These are phyloP conservation scores for Carex arenaria DNA, from an alignment of 202 grass and related monocot genomes.

Conservation along the genomic window DNA sequence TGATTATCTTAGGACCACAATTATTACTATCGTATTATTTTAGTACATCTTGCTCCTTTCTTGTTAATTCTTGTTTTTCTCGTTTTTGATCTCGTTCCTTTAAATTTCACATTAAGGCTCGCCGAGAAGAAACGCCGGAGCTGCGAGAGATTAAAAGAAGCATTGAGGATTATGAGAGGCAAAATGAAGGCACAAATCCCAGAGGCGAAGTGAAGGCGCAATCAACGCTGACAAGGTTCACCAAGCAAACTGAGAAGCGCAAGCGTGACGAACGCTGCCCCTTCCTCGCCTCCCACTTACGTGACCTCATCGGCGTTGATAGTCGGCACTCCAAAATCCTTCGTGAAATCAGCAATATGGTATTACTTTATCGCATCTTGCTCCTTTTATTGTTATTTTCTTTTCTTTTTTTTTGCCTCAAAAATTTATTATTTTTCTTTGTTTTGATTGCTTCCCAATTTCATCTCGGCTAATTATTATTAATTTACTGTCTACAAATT, in stretches of 20 bases:
- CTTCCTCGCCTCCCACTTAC: slow-evolving; percentile 73
- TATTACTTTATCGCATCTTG: not conserved
- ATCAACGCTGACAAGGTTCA: slow-evolving; percentile 77
- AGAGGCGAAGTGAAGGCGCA: slow-evolving; percentile 83
- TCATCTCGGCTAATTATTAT: too few relatives aligned
- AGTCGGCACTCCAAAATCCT: slow-evolving; percentile 70
- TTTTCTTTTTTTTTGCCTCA: not conserved
- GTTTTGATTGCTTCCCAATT: too few relatives aligned
- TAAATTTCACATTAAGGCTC: not conserved
- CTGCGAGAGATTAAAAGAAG: too few relatives aligned
- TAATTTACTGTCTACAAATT: too few relatives aligned
- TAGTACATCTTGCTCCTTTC: not conserved
- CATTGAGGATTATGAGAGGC: too few relatives aligned
- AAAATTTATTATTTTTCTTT: too few relatives aligned
- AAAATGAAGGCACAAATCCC: not conserved
- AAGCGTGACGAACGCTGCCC: slow-evolving; percentile 83
- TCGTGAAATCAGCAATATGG: slow-evolving; percentile 69
- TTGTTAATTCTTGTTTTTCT: not conserved
- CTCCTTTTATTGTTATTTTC: not conserved
- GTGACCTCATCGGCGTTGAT: slow-evolving; percentile 63
- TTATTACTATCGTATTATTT: slow-evolving; percentile 26
- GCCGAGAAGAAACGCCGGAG: too few relatives aligned
- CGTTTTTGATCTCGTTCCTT: not conserved
- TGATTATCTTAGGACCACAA: too few relatives aligned
- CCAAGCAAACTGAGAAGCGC: slow-evolving; percentile 80